Percentiles rank a stretch among this genome's conserved stretches.
phyloP scores from a whole-genome alignment of 306 rosid species.

The Ammopiptanthus mongolicus region DNA sequence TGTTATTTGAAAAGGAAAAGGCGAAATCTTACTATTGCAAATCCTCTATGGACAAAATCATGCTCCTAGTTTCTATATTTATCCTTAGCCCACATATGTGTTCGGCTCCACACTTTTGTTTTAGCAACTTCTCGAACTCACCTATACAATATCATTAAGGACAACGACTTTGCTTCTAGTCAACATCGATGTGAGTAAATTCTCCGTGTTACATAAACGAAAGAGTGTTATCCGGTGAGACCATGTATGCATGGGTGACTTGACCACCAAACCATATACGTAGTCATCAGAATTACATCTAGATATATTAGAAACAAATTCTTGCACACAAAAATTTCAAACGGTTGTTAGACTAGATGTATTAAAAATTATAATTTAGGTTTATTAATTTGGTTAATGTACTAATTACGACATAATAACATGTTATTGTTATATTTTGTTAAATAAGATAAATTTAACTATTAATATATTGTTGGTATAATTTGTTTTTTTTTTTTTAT shows the following conservation, averaged over 20 bases:
- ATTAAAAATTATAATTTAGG: too few relatives aligned
- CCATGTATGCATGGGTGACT: slow-evolving; percentile 2
- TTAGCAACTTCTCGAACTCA: background rate
- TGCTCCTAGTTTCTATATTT: background rate
- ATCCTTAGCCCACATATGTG: background rate
- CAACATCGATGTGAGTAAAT: background rate
- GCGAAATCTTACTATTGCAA: background rate
- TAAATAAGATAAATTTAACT: too few relatives aligned
- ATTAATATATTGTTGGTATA: too few relatives aligned
- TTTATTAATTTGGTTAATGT: too few relatives aligned
- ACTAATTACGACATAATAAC: too few relatives aligned
- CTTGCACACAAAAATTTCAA: background rate
- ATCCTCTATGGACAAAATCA: background rate
- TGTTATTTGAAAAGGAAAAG: background rate
- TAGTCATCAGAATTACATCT: background rate
- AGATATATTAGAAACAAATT: background rate
- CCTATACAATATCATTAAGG: background rate
- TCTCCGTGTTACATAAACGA: background rate
- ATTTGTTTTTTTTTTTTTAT: too few relatives aligned
- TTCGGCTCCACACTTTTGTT: too few relatives aligned
- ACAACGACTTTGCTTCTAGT: background rate
- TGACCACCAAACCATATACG: background rate
- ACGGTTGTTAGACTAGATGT: too few relatives aligned
- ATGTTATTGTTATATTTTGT: too few relatives aligned
- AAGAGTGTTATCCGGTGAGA: background rate